Conservation (phyloP, 2,329 filamentous ascomycete genomes). For the Pyrenochaeta sp. region DNA sequence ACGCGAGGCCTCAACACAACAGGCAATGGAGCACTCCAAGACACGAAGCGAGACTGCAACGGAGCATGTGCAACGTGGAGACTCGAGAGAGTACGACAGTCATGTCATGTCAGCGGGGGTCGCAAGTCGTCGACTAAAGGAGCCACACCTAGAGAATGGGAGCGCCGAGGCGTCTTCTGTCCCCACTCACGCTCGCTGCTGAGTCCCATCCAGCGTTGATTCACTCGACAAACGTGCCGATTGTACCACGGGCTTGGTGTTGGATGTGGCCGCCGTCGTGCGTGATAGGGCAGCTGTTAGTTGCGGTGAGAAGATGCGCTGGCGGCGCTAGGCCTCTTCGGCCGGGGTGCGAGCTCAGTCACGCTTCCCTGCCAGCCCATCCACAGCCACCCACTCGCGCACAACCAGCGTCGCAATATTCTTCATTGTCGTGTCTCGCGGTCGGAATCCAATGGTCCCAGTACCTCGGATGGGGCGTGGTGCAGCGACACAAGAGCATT, state of each 20-base stretch:
- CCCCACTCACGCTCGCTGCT: slow-evolving; percentile 22
- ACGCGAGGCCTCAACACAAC: slow-evolving; percentile 24
- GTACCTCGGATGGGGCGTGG: slow-evolving; percentile 29
- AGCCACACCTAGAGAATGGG: slow-evolving; percentile 23
- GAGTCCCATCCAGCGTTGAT: slow-evolving; percentile 24
- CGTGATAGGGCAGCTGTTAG: slow-evolving; percentile 39
- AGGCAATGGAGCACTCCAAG: slow-evolving; percentile 15
- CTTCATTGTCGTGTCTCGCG: slow-evolving; percentile 30
- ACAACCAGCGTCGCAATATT: slow-evolving; percentile 17
- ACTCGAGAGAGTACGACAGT: slow-evolving; percentile 45
- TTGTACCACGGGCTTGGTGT: slow-evolving; percentile 43
- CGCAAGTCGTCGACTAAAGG: slow-evolving; percentile 27
- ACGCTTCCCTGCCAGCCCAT: slow-evolving; percentile 35
- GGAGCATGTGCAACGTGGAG: slow-evolving; percentile 48
- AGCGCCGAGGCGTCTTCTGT: slow-evolving; percentile 20
- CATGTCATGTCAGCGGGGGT: slow-evolving; percentile 43
- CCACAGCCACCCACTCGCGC: slow-evolving; percentile 36
- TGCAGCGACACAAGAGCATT: slow-evolving; percentile 32
- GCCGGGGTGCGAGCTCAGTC: slow-evolving; percentile 30
- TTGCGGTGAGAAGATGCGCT: slow-evolving; percentile 51
- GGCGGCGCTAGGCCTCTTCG: slow-evolving; percentile 33
- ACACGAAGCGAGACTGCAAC: slow-evolving; percentile 28
- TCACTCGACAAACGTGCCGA: slow-evolving; percentile 45
- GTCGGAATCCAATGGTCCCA: slow-evolving; percentile 30
- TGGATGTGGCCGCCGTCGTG: slow-evolving; percentile 40